phyloP scores from a whole-genome alignment of 225 moss, liverwort and hornwort genomes.

The Polytrichum formosum region DNA sequence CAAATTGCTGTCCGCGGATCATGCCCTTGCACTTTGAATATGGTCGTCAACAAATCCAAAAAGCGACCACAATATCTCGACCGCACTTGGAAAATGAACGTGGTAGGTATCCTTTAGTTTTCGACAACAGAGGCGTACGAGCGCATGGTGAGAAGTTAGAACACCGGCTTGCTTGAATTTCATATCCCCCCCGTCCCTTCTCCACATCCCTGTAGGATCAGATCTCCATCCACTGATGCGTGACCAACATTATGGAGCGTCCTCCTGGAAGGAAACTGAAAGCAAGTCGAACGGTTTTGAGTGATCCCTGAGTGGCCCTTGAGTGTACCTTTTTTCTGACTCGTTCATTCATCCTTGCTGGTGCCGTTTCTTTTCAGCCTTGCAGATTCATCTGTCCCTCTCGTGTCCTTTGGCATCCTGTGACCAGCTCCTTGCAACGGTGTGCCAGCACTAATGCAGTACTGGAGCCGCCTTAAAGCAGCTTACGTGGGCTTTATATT shows the following conservation, averaged over 20 bases:
- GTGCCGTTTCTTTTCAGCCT: conserved; percentile 21
- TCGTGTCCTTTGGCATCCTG: conserved; percentile 26
- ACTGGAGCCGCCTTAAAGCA: conserved; percentile 14
- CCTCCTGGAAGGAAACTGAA: conserved; percentile 9
- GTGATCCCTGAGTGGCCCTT: conserved; percentile 1
- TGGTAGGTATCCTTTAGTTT: not conserved
- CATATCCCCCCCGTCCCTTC: not conserved
- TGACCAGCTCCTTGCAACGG: conserved; percentile 35
- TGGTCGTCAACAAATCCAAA: too few relatives aligned
- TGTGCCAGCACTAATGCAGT: conserved; percentile 30
- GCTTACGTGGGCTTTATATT: conserved; percentile 24
- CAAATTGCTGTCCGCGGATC: too few relatives aligned
- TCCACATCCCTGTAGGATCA: conserved; percentile 23
- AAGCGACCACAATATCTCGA: too few relatives aligned
- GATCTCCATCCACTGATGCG: conserved; percentile 7
- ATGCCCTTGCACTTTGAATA: too few relatives aligned
- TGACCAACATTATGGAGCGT: conserved; percentile 2
- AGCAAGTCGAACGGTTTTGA: conserved; percentile 6
- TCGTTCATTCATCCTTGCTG: conserved; percentile 20
- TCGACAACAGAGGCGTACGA: not conserved
- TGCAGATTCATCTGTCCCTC: conserved; percentile 20
- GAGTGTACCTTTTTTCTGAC: conserved; percentile 15
- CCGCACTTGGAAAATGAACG: not conserved
- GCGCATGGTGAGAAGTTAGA: not conserved
- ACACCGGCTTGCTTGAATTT: too few relatives aligned